phyloP scores from a whole-genome alignment of 2,329 filamentous ascomycete species.

The Cladosporium sp. region DNA sequence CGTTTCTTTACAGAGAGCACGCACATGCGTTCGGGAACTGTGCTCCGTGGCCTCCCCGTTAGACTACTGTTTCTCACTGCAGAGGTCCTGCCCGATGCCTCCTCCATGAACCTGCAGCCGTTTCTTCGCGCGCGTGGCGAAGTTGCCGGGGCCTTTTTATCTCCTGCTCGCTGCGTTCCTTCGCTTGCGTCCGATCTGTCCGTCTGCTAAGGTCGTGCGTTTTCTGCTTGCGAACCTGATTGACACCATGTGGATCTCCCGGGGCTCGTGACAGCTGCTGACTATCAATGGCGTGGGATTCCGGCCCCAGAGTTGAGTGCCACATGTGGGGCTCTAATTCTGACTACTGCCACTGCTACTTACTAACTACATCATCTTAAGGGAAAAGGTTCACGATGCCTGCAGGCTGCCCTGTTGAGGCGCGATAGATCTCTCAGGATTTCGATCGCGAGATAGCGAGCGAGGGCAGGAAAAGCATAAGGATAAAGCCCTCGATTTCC shows the following conservation, averaged over 20 bases:
- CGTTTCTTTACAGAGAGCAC: neutral
- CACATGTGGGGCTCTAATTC: neutral
- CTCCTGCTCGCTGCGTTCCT: neutral
- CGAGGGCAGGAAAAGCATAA: neutral
- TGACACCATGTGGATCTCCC: neutral
- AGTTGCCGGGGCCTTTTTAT: neutral
- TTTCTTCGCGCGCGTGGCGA: constrained; percentile 2
- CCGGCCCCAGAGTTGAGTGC: neutral
- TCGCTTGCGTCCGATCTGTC: neutral
- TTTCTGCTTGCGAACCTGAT: neutral
- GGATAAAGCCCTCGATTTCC: neutral
- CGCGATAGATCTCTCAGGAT: neutral
- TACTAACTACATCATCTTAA: neutral
- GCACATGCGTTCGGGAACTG: neutral
- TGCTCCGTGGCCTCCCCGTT: neutral
- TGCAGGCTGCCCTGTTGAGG: neutral
- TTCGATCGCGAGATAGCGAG: neutral
- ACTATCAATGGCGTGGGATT: neutral
- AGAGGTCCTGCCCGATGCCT: neutral
- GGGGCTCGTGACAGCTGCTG: neutral
- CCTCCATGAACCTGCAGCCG: neutral
- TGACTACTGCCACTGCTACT: neutral
- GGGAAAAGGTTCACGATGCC: neutral
- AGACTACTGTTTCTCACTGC: neutral
- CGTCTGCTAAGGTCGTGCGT: neutral